Base-by-base conservation (phyloP, 148 eudicot genomes). In the Rhododendron griersonianum region DNA sequence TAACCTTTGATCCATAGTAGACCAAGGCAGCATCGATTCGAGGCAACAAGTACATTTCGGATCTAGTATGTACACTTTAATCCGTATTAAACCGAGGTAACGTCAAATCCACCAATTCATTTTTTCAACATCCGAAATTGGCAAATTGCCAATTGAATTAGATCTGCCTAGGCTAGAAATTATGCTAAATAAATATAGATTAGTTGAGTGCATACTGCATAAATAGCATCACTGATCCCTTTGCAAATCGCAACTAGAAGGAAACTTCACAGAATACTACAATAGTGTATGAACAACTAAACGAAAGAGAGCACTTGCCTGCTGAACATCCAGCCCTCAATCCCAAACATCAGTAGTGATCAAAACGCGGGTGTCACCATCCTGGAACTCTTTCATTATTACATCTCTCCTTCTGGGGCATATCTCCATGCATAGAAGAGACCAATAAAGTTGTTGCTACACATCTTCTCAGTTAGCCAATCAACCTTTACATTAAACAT, bases 391-490 rank as follows among this genome's bases (percentile, higher is more conserved):
- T 21, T 59, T 86, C 99, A 97, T 97, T 28, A 97, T 94, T 76
- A 98, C 99, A 93, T 95, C 99, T 87, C 87, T 97, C 99, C 90
- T 95, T 97, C 86, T 97, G 98, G 63, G 99, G 98, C 99, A 97
- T 95, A 84, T 94, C 98, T 88, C 99, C 99, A 86, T 97, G 99
- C 98, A 97, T 97, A 14, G 98, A 93, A 25, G 99, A 97, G 80
- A 97, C 44, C 99, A 8, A 98, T 94, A 45, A 97, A 97, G 86
- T 97, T 95, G 87, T 93, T 91, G 69, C 89, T 94, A 48, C 95
- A 95, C 99, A 97, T 97, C 91, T 95, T 97, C 91, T 91, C 96
- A 48, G 95, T 97, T 50, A 97, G 91, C 99, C 98, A 95, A 90
- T 97, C 98, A 67, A 97, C 99, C 99, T 96, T 87, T 81, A 65